A percentile compares a stretch with the other conserved stretches of the same genome.
Evolutionary conservation across 306 rosid genomes (phyloP).

Genomic region (Cucurbita maxima): DNA sequence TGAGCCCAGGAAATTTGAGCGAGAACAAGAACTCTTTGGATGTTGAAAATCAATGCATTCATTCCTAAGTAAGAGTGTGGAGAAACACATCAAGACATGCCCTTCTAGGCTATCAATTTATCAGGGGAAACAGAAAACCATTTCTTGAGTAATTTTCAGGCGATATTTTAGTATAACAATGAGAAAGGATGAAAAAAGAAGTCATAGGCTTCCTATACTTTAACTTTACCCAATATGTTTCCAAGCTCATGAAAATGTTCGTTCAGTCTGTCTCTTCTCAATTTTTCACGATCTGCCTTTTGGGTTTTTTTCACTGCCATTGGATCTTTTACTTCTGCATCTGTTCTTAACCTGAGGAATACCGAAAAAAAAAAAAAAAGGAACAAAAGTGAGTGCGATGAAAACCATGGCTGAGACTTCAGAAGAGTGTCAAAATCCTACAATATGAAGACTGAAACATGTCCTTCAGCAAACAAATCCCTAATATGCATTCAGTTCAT

Average conservation of each 20-base stretch:
- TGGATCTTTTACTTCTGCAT: slow-evolving; percentile 44
- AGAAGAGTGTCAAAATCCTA: background rate
- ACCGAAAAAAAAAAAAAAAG: background rate
- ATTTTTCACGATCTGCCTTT: slow-evolving; percentile 88
- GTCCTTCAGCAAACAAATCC: background rate
- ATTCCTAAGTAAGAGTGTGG: background rate
- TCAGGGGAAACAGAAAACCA: background rate
- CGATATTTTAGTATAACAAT: background rate
- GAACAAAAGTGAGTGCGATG: background rate
- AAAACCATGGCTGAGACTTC: background rate
- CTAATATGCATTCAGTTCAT: background rate
- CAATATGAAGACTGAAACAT: background rate
- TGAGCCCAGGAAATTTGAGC: background rate
- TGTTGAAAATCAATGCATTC: background rate
- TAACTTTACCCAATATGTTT: slow-evolving; percentile 49
- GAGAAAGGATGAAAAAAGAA: background rate
- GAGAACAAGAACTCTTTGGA: background rate
- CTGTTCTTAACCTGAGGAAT: slow-evolving; percentile 33
- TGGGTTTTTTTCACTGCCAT: slow-evolving; percentile 49
- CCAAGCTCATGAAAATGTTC: slow-evolving; percentile 69
- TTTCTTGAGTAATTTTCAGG: background rate
- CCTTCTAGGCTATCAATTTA: background rate
- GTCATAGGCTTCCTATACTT: background rate
- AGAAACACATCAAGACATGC: background rate
- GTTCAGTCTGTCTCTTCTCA: slow-evolving; percentile 73